These are phyloP conservation scores for Yamadazyma triangularis DNA, from an alignment of 1,139 yeast genomes.

Conservation along the genomic window DNA sequence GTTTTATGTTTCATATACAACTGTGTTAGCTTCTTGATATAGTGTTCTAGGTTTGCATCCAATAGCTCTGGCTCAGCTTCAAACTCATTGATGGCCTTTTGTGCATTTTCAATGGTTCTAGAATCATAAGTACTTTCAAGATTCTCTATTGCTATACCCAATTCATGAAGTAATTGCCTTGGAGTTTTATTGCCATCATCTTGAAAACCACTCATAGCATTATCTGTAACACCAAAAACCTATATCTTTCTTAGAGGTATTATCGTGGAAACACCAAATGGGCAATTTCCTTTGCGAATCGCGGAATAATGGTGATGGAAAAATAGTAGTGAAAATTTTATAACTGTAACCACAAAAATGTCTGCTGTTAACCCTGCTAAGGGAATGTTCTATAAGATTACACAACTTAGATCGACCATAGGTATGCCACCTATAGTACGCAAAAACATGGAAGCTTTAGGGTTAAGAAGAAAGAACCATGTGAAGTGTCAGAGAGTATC, in stretches of 20 bases:
- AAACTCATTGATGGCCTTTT: conserved; percentile 33
- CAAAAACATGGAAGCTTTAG: conserved; percentile 66
- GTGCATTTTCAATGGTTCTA: conserved; percentile 1
- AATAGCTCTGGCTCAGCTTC: conserved; percentile 54
- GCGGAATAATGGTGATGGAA: no score
- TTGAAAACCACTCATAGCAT: no score
- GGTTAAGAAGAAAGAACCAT: conserved; percentile 71
- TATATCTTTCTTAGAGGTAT: no score
- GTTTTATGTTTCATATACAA: conserved; percentile 20
- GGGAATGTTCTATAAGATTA: conserved; percentile 49
- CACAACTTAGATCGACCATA: conserved; percentile 76
- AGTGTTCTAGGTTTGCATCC: conserved; percentile 33
- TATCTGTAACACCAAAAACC: no score
- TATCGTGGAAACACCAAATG: no score
- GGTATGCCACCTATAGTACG: conserved; percentile 74
- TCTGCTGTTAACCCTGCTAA: conserved; percentile 13
- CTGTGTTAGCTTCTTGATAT: conserved; percentile 25
- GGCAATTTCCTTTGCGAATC: no score
- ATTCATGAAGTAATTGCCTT: conserved; percentile 5
- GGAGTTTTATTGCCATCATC: no score
- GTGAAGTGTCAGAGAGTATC: conserved; percentile 70
- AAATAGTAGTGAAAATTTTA: no score
- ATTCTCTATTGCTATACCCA: conserved; percentile 1
- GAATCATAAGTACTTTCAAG: conserved; percentile 3
- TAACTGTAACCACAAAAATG: no score